Conservation (phyloP, 1,284 basidiomycete genomes). For the Sphaerobolus stellatus region DNA sequence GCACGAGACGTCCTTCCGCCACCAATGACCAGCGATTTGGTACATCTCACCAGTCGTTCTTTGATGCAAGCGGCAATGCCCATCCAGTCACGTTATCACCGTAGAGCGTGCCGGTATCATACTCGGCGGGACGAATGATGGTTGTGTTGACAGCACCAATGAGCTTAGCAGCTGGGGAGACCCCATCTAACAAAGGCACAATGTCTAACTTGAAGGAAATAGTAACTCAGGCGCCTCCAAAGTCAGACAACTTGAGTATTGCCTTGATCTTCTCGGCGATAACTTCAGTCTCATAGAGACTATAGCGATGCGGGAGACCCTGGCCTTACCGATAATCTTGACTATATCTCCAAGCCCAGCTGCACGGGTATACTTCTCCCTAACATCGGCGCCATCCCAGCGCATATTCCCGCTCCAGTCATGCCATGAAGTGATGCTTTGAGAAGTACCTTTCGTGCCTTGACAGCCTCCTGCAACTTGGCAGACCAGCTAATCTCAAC, state of each 20-base stretch:
- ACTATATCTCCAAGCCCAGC: constrained; percentile 79
- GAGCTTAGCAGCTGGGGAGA: constrained; percentile 76
- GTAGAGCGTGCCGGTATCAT: constrained; percentile 54
- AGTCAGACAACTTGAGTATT: constrained; percentile 65
- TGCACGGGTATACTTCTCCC: constrained; percentile 69
- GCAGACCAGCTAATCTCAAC: constrained; percentile 82
- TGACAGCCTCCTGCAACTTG: constrained; percentile 60
- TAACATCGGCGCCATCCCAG: constrained; percentile 74
- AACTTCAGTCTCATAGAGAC: constrained; percentile 70
- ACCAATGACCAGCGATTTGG: constrained; percentile 78
- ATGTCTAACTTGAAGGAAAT: constrained; percentile 91
- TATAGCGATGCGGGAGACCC: constrained; percentile 84
- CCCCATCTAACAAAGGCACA: constrained; percentile 72
- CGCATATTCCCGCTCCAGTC: constrained; percentile 86
- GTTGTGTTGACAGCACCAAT: constrained; percentile 96
- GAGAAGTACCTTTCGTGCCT: constrained; percentile 67
- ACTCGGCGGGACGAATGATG: constrained; percentile 49
- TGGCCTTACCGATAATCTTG: constrained; percentile 94
- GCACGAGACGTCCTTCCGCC: constrained; percentile 92
- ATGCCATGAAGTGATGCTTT: constrained; percentile 92
- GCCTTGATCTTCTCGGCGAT: constrained; percentile 68
- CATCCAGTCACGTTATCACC: constrained; percentile 94
- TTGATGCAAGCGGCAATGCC: constrained; percentile 70
- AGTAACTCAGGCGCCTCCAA: constrained; percentile 95
- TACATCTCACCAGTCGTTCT: constrained; percentile 38